Evolutionary conservation across 495 filamentous ascomycete genomes (phyloP), one percentile per base, ranked within the genome.

Genomic region (Aspergillus incahuasiensis): DNA sequence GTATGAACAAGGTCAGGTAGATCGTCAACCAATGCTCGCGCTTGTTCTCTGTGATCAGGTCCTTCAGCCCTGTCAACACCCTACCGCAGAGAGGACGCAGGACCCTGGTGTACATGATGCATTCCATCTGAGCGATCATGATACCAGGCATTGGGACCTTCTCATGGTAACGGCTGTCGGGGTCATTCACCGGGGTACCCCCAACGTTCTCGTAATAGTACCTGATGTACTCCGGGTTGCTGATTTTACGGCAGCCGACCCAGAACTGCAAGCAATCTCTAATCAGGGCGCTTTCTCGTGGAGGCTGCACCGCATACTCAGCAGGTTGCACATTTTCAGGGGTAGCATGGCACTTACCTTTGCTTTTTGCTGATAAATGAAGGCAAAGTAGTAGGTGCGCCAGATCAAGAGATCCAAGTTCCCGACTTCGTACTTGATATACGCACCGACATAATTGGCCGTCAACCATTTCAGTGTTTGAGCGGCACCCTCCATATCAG

Each of bases 1-100:
- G 21, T 3, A 56, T 21, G 21, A 56, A 56, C 45, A 56, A 38
- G 39, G 54, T 50, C 32, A 56, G 28, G 44, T 56, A 56, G 16
- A 56, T 56, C 5, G 54, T 56, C 39, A 56, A 44, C 54, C 54
- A 56, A 50, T 56, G 45, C 39, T 56, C 54, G 54, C 54, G 54
- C 19, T 50, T 56, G 19, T 56, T 56, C 47, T 56, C 54, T 39
- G 49, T 56, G 28, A 56, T 41, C 38, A 56, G 38, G n/a, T 48
- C 46, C 30, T 56, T 56, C 18, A 56, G 24, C 6, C 19, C 46
- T 13, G 35, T n/a, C n/a, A 56, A 46, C 25, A 56, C 54, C 11
- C 46, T 30, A 19, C 38, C 24, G 22, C 47, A 50, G 24, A 56
- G 54, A 16, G 54, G 54, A 3, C 54, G 54, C 3, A 56, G 54